Conservation (phyloP, 495 filamentous ascomycete species). For the Lasiosphaeria ovina region DNA sequence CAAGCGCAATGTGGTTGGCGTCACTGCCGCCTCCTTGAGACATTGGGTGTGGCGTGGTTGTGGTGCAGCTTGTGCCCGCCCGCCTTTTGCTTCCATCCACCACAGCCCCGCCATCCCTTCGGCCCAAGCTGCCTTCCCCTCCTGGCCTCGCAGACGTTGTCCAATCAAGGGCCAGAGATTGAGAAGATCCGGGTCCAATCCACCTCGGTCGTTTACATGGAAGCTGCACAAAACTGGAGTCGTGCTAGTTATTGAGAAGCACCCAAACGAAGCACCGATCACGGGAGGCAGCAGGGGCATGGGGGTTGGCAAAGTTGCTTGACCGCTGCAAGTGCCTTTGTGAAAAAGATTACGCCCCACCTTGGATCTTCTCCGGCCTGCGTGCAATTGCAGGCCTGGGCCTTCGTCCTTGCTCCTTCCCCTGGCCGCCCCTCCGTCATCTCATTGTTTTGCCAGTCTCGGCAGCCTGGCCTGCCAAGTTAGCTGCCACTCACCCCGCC, state of each 20-base stretch:
- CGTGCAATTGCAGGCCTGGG: neutral
- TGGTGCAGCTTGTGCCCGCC: no score
- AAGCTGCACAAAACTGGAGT: constrained; percentile 5
- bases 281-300: constrained; percentile 1
- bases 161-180: constrained; percentile 21
- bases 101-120: neutral
- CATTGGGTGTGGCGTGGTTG: no score
- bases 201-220: neutral
- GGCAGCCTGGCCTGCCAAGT: neutral
- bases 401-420: constrained; percentile 8
- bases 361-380: neutral
- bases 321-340: constrained; percentile 1
- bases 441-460: neutral
- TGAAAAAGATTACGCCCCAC: constrained; percentile 1
- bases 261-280: constrained; percentile 11
- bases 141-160: constrained; percentile 7
- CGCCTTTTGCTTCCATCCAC: no score
- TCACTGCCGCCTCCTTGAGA: no score
- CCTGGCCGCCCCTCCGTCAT: constrained; percentile 5
- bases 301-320: neutral
- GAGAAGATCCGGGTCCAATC: constrained; percentile 13
- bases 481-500: neutral
- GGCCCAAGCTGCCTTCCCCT: neutral
- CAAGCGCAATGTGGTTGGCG: no score
- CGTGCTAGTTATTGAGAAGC: constrained; percentile 4